Conservation (phyloP, 2,329 filamentous ascomycete genomes). For the Lachnellula arida region DNA sequence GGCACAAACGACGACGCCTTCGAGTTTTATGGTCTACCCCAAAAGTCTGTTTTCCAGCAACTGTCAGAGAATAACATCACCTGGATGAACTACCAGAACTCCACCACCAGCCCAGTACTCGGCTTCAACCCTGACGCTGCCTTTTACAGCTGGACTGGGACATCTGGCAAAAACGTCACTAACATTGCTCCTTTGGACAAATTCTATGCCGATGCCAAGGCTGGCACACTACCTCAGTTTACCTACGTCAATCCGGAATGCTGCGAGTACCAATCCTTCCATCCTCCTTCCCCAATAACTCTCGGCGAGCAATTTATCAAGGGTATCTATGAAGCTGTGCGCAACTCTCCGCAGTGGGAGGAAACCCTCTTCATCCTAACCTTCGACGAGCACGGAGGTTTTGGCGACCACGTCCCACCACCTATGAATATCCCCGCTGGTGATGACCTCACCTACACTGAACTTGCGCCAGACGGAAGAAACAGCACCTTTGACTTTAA, state of each 20-base stretch:
- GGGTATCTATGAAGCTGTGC: slow-evolving; percentile 41
- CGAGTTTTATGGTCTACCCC: slow-evolving; percentile 32
- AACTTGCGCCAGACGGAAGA: slow-evolving; percentile 33
- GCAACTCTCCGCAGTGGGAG: slow-evolving; percentile 42
- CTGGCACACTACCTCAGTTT: slow-evolving; percentile 40
- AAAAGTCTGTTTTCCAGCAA: slow-evolving; percentile 38
- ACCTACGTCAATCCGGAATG: slow-evolving; percentile 48
- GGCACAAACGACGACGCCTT: slow-evolving; percentile 35
- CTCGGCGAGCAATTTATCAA: slow-evolving; percentile 43
- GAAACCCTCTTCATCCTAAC: slow-evolving; percentile 43
- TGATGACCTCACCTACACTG: slow-evolving; percentile 35
- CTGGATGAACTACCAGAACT: slow-evolving; percentile 45
- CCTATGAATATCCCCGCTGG: slow-evolving; percentile 37
- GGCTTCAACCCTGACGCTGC: slow-evolving; percentile 40
- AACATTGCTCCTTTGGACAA: slow-evolving; percentile 35
- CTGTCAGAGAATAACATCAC: slow-evolving; percentile 36
- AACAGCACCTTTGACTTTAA: slow-evolving; percentile 37
- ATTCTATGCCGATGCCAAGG: slow-evolving; percentile 42
- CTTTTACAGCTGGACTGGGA: slow-evolving; percentile 40
- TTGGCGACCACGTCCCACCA: slow-evolving; percentile 43
- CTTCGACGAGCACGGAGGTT: slow-evolving; percentile 45
- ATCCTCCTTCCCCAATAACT: slow-evolving; percentile 40
- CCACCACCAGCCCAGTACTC: slow-evolving; percentile 30
- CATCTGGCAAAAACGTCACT: slow-evolving; percentile 32
- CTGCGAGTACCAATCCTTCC: slow-evolving; percentile 45